These are phyloP conservation scores for Fusarium drepaniforme DNA, from an alignment of 2,329 filamentous ascomycete genomes.

Conservation along the genomic window DNA sequence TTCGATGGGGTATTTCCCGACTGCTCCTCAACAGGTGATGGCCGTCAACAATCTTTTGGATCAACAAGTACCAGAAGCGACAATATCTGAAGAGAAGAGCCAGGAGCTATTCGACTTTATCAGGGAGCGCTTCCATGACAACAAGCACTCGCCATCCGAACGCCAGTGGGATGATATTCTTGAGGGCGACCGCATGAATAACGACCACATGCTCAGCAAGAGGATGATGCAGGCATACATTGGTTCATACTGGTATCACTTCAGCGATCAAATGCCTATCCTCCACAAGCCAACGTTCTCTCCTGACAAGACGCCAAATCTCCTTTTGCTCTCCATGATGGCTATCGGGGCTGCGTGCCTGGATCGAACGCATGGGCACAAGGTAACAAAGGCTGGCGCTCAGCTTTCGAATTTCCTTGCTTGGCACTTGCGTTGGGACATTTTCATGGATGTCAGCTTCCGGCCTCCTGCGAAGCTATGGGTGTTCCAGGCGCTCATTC, in stretches of 20 bases:
- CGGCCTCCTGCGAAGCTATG: slow-evolving; percentile 93
- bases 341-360: slow-evolving; percentile 91
- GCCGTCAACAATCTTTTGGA: slow-evolving; percentile 88
- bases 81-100: slow-evolving; percentile 89
- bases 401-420: slow-evolving; percentile 90
- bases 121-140: slow-evolving; percentile 83
- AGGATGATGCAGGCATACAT: slow-evolving; percentile 98
- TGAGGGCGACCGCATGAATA: slow-evolving; percentile 79
- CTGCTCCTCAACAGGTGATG: slow-evolving; percentile 84
- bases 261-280: slow-evolving; percentile 94
- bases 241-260: slow-evolving; percentile 93
- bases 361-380: slow-evolving; percentile 82
- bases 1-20: slow-evolving; percentile 67
- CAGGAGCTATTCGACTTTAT: slow-evolving; percentile 87
- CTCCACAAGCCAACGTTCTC: slow-evolving; percentile 95
- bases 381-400: slow-evolving; percentile 80
- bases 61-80: slow-evolving; percentile 81
- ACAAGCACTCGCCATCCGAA: slow-evolving; percentile 78
- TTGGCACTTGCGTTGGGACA: slow-evolving; percentile 94
- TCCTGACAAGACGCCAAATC: slow-evolving; percentile 85
- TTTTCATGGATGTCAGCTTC: slow-evolving; percentile 93
- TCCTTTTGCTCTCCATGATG: slow-evolving; percentile 90
- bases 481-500: slow-evolving; percentile 91
- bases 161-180: slow-evolving; percentile 82
- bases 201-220: slow-evolving; percentile 79